Percentiles rank a stretch among this genome's conserved stretches.
Evolutionary conservation across 768 basidiomycete genomes (phyloP).

Genomic region (Chiua virens): DNA sequence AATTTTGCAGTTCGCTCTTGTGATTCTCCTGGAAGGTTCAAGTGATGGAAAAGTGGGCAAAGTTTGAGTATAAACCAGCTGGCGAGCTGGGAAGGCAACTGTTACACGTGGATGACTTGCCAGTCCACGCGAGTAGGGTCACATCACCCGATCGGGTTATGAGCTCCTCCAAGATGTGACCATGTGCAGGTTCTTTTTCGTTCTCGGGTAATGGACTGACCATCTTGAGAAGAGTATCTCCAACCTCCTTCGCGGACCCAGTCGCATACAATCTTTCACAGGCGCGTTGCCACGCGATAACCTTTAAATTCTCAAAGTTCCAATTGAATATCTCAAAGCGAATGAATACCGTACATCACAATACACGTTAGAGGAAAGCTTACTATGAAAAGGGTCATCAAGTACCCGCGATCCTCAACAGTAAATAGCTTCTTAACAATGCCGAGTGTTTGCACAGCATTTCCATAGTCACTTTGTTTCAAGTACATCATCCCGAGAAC

Average conservation of each 20-base stretch:
- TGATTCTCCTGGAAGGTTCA: too few relatives aligned
- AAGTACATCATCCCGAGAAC: too few relatives aligned
- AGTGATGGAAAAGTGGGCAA: too few relatives aligned
- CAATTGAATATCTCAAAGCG: not conserved
- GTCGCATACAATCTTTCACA: not conserved
- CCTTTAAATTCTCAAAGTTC: not conserved
- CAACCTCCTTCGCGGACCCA: not conserved
- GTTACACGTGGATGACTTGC: not conserved
- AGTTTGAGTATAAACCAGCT: too few relatives aligned
- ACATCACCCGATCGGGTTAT: not conserved
- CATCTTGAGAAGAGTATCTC: not conserved
- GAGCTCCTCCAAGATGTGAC: not conserved
- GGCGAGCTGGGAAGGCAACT: slow-evolving; percentile 4
- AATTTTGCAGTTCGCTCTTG: too few relatives aligned
- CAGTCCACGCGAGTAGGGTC: not conserved
- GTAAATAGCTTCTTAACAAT: too few relatives aligned
- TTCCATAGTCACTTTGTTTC: too few relatives aligned
- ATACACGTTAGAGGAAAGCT: too few relatives aligned
- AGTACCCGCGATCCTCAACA: too few relatives aligned
- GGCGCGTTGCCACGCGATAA: not conserved
- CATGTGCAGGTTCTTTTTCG: not conserved
- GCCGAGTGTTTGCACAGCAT: too few relatives aligned
- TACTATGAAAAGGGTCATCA: too few relatives aligned
- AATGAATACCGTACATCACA: not conserved
- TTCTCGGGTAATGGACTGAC: not conserved